These are phyloP conservation scores for Suhomyces coccinellae DNA, from an alignment of 1,139 yeast species.

Conservation along the genomic window DNA sequence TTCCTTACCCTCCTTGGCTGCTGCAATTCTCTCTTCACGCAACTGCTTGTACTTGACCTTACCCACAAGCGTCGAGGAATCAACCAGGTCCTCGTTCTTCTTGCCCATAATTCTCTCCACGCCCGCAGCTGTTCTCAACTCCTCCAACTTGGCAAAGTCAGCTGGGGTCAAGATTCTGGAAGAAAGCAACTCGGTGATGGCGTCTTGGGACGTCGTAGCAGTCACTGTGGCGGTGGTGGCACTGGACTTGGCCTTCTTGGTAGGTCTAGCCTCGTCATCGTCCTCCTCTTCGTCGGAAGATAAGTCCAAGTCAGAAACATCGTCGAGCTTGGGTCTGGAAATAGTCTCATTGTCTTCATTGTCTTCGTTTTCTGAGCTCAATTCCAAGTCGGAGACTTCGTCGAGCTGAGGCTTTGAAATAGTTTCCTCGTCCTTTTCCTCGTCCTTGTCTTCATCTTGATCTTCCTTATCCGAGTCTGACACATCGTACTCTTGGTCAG, in stretches of 20 bases:
- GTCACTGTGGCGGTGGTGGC: constrained; percentile 4
- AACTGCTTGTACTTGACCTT: constrained; percentile 80
- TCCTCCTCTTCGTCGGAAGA: constrained; percentile 24
- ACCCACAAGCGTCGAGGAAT: constrained; percentile 77
- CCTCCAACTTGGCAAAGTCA: constrained; percentile 92
- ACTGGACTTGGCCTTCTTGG: constrained; percentile 25
- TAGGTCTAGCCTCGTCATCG: constrained; percentile 24
- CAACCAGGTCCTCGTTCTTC: constrained; percentile 78
- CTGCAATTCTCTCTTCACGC: constrained; percentile 87
- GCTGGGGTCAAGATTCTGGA: constrained; percentile 90
- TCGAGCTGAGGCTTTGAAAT: constrained; percentile 23
- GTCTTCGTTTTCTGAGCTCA: constrained; percentile 25
- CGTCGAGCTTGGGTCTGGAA: constrained; percentile 28
- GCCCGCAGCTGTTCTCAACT: constrained; percentile 81
- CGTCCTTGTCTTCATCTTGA: constrained; percentile 41
- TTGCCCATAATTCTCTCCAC: constrained; percentile 71
- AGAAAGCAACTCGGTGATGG: constrained; percentile 65
- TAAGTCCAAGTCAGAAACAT: constrained; percentile 39
- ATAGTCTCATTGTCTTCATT: constrained; percentile 6
- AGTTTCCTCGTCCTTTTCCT: constrained; percentile 25
- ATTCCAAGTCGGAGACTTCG: constrained; percentile 40
- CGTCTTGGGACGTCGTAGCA: constrained; percentile 32
- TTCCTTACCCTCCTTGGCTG: constrained; percentile 86
- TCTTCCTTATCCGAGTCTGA: constrained; percentile 51
- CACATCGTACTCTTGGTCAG: constrained; percentile 56